A percentile compares a stretch with the other conserved stretches of the same genome.
Conservation (phyloP, 176 grass and related monocot species). For the Musa schizocarpa region DNA sequence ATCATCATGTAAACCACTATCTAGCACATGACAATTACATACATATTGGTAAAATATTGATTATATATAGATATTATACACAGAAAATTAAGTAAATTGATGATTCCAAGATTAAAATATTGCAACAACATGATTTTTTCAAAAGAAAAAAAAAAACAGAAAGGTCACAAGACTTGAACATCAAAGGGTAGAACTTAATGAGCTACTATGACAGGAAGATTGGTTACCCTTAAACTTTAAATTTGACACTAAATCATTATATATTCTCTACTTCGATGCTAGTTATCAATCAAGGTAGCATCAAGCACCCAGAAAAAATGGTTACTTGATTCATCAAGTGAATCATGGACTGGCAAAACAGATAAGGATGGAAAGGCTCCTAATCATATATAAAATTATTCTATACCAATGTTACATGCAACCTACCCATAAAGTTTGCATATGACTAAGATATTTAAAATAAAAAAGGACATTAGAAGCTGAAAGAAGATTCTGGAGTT, state of each 20-base stretch:
- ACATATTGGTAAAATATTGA: not conserved
- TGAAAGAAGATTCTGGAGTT: conserved; percentile 5
- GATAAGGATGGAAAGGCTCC: not conserved
- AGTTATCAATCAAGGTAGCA: not conserved
- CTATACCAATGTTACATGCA: not conserved
- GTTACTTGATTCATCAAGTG: not conserved
- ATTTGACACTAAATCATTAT: too few species aligned
- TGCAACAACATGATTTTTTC: not conserved
- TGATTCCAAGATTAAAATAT: not conserved
- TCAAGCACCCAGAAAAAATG: not conserved
- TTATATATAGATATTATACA: not conserved
- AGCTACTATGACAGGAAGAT: too few species aligned
- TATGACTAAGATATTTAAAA: not conserved
- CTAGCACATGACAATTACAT: not conserved
- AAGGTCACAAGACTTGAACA: not conserved
- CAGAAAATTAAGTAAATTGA: not conserved
- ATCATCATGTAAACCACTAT: not conserved
- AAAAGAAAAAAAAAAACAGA: not conserved
- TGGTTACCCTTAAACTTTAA: too few species aligned
- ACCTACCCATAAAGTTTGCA: not conserved
- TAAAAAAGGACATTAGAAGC: not conserved
- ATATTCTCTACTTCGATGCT: not conserved
- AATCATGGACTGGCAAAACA: too few species aligned
- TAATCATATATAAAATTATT: not conserved
- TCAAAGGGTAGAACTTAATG: not conserved